A percentile compares a stretch with the other conserved stretches of the same genome.
These are phyloP conservation scores for Sclerotinia spermophila DNA, from an alignment of 2,329 filamentous ascomycete species.

Conservation along the genomic window DNA sequence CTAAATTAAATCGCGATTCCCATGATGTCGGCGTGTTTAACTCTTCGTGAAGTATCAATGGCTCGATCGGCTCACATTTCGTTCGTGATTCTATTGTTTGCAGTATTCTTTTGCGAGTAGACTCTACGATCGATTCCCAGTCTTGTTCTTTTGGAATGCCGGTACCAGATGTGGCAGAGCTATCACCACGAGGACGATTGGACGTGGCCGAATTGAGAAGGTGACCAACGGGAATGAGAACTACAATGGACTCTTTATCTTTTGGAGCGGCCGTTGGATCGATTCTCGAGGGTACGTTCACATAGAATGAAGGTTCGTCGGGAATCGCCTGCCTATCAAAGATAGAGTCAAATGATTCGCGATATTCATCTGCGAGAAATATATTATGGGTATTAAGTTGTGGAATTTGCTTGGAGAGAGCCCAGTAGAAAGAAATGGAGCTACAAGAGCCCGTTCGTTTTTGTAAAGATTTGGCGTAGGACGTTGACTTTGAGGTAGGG, in stretches of 20 bases:
- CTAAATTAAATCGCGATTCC: conserved; percentile 67
- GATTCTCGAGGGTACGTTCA: conserved; percentile 70
- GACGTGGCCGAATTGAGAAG: conserved; percentile 48
- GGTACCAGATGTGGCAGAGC: conserved; percentile 20
- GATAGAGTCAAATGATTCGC: conserved; percentile 70
- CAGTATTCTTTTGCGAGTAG: conserved; percentile 58
- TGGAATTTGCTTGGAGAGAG: conserved; percentile 55
- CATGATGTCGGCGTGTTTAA: conserved; percentile 64
- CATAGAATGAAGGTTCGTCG: conserved; percentile 67
- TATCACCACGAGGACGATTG: conserved; percentile 28
- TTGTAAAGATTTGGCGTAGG: conserved; percentile 41
- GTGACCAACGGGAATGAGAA: conserved; percentile 70
- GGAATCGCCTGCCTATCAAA: conserved; percentile 68
- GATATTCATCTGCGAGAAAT: conserved; percentile 70
- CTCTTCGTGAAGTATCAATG: conserved; percentile 48
- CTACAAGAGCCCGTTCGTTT: conserved; percentile 61
- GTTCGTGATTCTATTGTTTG: conserved; percentile 58
- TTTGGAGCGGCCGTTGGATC: conserved; percentile 64
- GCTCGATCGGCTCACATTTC: conserved; percentile 46
- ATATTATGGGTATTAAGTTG: conserved; percentile 71
- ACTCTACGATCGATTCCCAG: conserved; percentile 57
- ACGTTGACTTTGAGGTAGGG: conserved; percentile 22
- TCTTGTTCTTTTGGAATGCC: conserved; percentile 46
- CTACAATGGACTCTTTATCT: conserved; percentile 62
- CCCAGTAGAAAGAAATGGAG: conserved; percentile 76